Base-by-base conservation (phyloP, 495 filamentous ascomycete species). In the Clavariopsis aquatica region DNA sequence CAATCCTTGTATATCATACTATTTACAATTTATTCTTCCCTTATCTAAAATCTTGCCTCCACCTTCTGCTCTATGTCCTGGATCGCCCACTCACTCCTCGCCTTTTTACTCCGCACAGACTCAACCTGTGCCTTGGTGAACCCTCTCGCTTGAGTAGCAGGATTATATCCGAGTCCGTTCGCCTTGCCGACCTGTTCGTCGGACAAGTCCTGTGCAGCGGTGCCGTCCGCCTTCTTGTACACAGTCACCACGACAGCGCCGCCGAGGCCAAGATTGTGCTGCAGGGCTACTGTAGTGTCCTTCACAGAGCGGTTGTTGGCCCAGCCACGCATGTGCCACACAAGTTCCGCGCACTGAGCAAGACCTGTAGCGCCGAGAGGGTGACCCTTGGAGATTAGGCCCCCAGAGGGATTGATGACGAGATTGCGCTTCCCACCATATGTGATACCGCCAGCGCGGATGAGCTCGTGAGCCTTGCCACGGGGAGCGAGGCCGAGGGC, bases 261-360 rank as follows among this genome's bases (percentile, higher is more conserved):
- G 1, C 94, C 94, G 23, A 98, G 78, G 0, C 94, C 94, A 2
- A 98, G 78, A 71, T 98, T 98, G 75, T 98, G 94, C 78, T 97
- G 94, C 75, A 98, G 75, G 47, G 90, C 89, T 45, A 82, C 85
- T 51, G 75, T 81, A 0, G 92, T 90, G 17, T 84, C 83, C 17
- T 82, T 77, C 8, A 92, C 84, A 9, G 85, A 76, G 26, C 94
- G 82, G 77, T 98, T 97, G 71, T 92, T 96, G 12, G 93, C 94
- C 94, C 94, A 97, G 2, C 94, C 94, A 49, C 94, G 80, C 72
- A 98, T 79, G 66, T 98, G 94, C 94, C 94, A 98, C 23, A 95
- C 90, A 43, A 98, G 76, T 78, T 98, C 94, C 1, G 94, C 91
- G 71, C 93, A 96, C 77, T 98, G 94, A 15, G 94, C 94, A 45